Evolutionary conservation across 768 basidiomycete species (phyloP).

Genomic region (Mrakia hoshinonis): DNA sequence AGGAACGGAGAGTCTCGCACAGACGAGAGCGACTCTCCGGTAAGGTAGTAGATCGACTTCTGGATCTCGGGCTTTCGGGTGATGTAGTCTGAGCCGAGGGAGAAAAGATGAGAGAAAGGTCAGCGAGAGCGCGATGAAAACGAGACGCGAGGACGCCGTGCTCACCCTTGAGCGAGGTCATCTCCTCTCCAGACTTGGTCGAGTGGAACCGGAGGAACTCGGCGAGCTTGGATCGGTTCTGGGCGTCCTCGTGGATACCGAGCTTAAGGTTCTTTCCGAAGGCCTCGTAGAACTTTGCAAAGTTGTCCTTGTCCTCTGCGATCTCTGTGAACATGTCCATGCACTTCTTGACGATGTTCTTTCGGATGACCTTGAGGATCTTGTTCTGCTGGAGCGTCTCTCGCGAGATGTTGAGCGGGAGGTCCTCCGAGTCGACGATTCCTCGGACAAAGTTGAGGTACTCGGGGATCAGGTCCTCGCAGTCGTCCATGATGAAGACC

Average conservation of each 20-base stretch:
- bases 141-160: background rate
- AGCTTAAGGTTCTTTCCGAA: conserved; percentile 99
- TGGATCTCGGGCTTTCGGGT: conserved; percentile 98
- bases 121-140: background rate
- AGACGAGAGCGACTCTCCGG: conserved; percentile 88
- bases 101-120: background rate
- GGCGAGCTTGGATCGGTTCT: conserved; percentile 98
- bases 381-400: conserved; percentile 99
- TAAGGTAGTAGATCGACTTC: conserved; percentile 98
- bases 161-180: conserved; percentile 83
- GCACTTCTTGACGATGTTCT: conserved; percentile 44
- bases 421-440: conserved; percentile 99
- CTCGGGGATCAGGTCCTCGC: conserved; percentile 78
- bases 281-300: conserved; percentile 84
- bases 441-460: conserved; percentile 33
- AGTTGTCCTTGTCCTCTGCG: conserved; percentile 96
- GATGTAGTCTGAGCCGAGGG: conserved; percentile 70
- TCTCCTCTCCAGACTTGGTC: conserved; percentile 84
- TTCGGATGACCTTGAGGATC: conserved; percentile 89
- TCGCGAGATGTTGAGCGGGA: conserved; percentile 99
- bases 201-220: conserved; percentile 98
- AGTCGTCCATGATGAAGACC: conserved; percentile 99
- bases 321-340: conserved; percentile 91
- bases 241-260: conserved; percentile 97
- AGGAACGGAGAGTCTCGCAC: conserved; percentile 95